Conservation (phyloP, 148 eudicot genomes). For the Limonium bicolor region DNA sequence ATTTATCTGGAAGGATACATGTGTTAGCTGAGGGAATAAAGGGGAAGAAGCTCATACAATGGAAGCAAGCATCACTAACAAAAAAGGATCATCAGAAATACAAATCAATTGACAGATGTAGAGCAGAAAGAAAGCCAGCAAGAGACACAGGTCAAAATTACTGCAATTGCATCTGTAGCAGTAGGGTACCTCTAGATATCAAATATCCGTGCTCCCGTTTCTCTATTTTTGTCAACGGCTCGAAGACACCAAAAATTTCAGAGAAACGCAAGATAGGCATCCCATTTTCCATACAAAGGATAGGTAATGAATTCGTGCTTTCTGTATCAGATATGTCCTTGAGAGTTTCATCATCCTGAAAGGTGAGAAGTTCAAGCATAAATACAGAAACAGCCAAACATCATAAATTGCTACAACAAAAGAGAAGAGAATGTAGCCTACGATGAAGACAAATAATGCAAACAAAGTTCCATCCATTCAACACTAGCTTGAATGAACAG, state of each 20-base stretch:
- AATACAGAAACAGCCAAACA: too few species aligned
- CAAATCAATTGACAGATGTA: too few species aligned
- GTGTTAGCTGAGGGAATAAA: not conserved
- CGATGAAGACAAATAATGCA: too few species aligned
- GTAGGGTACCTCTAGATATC: constrained; percentile 44
- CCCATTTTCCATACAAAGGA: constrained; percentile 75
- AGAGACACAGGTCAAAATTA: not conserved
- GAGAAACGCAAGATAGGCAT: constrained; percentile 66
- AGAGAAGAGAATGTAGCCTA: too few species aligned
- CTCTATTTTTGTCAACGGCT: constrained; percentile 42
- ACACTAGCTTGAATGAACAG: too few species aligned
- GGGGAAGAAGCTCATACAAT: not conserved
- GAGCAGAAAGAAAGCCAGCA: not conserved
- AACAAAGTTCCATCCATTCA: too few species aligned
- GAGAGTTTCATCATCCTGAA: constrained; percentile 38
- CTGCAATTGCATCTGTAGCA: not conserved
- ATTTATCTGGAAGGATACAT: constrained; percentile 40
- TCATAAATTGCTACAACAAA: too few species aligned
- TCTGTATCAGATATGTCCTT: constrained; percentile 22
- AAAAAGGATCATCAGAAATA: too few species aligned
- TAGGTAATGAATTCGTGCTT: constrained; percentile 39
- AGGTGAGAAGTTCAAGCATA: too few species aligned
- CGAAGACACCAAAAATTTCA: constrained; percentile 82
- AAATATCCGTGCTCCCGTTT: constrained; percentile 45
- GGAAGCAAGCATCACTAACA: too few species aligned